These are phyloP conservation scores for Sugiyamaella xylanicola DNA, from an alignment of 1,139 yeast species.

Conservation along the genomic window DNA sequence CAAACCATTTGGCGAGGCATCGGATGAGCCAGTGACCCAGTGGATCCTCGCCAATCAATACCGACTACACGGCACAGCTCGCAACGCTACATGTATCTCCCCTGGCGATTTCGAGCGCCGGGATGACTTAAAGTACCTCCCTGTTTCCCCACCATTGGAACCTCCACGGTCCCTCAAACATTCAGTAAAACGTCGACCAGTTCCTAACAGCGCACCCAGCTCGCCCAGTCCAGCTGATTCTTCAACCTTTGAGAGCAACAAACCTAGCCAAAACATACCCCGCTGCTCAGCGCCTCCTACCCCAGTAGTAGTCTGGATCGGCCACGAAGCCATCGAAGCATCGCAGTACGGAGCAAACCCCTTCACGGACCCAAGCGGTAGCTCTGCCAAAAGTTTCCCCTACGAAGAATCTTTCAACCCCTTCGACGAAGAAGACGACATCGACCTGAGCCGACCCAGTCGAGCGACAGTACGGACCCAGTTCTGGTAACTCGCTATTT, in stretches of 20 bases:
- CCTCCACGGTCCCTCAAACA: not conserved
- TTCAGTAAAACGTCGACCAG: not conserved
- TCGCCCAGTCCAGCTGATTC: not conserved
- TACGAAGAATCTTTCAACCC: slow-evolving; percentile 14
- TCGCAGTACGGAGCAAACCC: not conserved
- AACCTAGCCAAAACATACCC: not conserved
- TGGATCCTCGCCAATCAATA: not conserved
- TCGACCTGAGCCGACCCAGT: slow-evolving; percentile 8
- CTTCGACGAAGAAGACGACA: slow-evolving; percentile 14
- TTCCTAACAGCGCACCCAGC: not conserved
- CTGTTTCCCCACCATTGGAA: not conserved
- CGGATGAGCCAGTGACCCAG: not conserved
- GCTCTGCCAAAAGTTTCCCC: not conserved
- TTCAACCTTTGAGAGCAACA: not conserved
- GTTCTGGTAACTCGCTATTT: slow-evolving; percentile 7
- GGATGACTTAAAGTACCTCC: not conserved
- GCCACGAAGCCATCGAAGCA: slow-evolving; percentile 15
- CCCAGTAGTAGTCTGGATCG: slow-evolving; percentile 12
- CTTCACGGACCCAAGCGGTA: not conserved
- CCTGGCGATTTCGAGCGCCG: not conserved
- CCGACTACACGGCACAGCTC: not conserved
- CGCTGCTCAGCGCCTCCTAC: not conserved
- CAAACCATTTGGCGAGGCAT: not conserved
- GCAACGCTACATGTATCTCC: not conserved
- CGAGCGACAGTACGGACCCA: slow-evolving; percentile 8